Base-by-base conservation (phyloP, 805 yeast genomes). In the Candida parachauliodes region DNA sequence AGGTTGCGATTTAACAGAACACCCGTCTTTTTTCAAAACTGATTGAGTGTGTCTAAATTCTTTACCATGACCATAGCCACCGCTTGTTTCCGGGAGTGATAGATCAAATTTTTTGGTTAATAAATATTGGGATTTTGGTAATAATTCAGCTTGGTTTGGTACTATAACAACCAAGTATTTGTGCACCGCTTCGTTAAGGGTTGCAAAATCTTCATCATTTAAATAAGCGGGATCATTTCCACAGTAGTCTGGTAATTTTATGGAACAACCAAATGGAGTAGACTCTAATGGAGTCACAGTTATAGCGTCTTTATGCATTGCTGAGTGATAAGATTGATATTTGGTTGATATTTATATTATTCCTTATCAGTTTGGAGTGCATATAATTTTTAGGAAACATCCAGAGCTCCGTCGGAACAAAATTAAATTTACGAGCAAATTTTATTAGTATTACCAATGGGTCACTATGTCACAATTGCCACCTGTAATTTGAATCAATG, bases 401-500 rank as follows among this genome's bases (percentile, higher is more conserved):
- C 16, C 30, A 11, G 10, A 5, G 16, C 15, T 27, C 30, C 30
- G 30, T 27, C 30, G 30, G 30, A 27, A 27, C 19, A 27, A 5
- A 11, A 26, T 8, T 11, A 6, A 26, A 12, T 26, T 8, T 8
- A 14, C 11, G 28, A n/a, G 14, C n/a, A 16, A n/a, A n/a, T n/a
- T n/a, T n/a, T n/a, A n/a, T n/a, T n/a, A n/a, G n/a, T n/a, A n/a
- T n/a, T n/a, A n/a, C n/a, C n/a, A 8, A 89, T 89, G 96, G 89
- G 94, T 1, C 93, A 87, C 38, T 73, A 83, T 40, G 80, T 89
- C 33, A 91, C 97, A 0, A 68, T 91, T 25, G 89, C 98, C 1
- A 89, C 98, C 1, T 91, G 98, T 62, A 88, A 89, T 51, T 72
- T 93, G 46, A 93, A 93, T 65, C 99, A 93, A 74, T 93, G 99